These are phyloP conservation scores for Candida boleticola DNA, from an alignment of 805 yeast genomes.

Conservation along the genomic window DNA sequence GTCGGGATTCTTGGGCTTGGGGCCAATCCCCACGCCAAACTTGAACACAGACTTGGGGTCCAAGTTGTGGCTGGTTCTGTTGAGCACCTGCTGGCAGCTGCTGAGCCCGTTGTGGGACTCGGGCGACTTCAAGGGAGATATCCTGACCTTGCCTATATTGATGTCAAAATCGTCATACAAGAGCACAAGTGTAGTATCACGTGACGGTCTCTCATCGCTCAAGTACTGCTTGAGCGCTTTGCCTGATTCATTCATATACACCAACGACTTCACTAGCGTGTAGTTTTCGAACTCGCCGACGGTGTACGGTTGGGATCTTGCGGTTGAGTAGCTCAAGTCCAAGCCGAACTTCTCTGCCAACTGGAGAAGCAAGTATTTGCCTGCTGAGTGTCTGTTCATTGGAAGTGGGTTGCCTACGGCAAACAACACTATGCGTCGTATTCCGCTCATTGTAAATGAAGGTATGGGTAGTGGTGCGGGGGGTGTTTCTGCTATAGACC, in stretches of 20 bases:
- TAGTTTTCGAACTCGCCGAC: constrained; percentile 20
- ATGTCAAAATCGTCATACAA: constrained; percentile 41
- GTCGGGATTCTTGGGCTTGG: constrained; percentile 36
- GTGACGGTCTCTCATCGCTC: constrained; percentile 12
- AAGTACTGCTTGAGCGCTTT: constrained; percentile 25
- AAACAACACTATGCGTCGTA: constrained; percentile 14
- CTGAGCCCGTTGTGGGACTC: constrained; percentile 42
- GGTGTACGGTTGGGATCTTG: constrained; percentile 29
- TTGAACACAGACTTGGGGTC: constrained; percentile 18
- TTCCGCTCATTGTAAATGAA: too few relatives aligned
- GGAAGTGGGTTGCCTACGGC: constrained; percentile 44
- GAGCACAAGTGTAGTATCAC: constrained; percentile 19
- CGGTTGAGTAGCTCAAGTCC: background rate
- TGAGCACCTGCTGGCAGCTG: constrained; percentile 15
- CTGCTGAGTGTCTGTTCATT: constrained; percentile 38
- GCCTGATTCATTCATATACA: constrained; percentile 41
- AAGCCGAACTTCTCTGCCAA: constrained; percentile 21
- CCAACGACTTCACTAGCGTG: constrained; percentile 33
- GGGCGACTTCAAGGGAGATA: constrained; percentile 29
- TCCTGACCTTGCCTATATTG: constrained; percentile 26
- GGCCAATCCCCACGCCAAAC: constrained; percentile 42
- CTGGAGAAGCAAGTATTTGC: constrained; percentile 31
- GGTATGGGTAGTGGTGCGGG: too few relatives aligned
- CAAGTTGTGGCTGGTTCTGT: background rate
- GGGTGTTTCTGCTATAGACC: too few relatives aligned